phyloP scores from a whole-genome alignment of 148 eudicot species.

The Fagopyrum esculentum region DNA sequence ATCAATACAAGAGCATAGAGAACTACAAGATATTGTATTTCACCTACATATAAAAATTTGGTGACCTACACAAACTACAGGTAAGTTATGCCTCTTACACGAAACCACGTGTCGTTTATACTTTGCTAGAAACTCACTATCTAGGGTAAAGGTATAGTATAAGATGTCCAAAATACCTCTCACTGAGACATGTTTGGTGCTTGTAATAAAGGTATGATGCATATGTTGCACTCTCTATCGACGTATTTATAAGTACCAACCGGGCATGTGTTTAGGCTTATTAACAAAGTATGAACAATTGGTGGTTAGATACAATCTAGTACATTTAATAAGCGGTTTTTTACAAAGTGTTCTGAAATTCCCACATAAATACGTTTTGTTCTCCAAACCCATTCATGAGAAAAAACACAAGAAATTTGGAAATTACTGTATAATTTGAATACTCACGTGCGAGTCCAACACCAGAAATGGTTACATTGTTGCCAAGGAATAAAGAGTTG shows the following conservation, averaged over 20 bases:
- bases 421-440: not conserved
- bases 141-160: not conserved
- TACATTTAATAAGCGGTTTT: not conserved
- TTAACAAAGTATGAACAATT: not conserved
- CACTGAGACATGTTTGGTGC: not conserved
- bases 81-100: not conserved
- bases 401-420: not conserved
- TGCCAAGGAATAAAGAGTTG: conserved; percentile 79
- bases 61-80: not conserved
- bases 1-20: not conserved
- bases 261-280: not conserved
- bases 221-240: not conserved
- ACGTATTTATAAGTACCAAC: not conserved
- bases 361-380: not conserved
- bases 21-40: not conserved
- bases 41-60: not conserved
- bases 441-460: conserved; percentile 96
- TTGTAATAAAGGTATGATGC: not conserved
- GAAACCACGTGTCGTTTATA: not conserved
- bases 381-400: not conserved
- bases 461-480: conserved; percentile 66
- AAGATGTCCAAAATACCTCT: not conserved
- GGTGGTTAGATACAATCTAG: not conserved
- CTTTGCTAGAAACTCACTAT: not conserved
- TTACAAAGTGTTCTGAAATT: not conserved